A percentile compares a stretch with the other conserved stretches of the same genome.
Evolutionary conservation across 306 rosid species (phyloP).

Genomic region (Calophaca sinica): DNA sequence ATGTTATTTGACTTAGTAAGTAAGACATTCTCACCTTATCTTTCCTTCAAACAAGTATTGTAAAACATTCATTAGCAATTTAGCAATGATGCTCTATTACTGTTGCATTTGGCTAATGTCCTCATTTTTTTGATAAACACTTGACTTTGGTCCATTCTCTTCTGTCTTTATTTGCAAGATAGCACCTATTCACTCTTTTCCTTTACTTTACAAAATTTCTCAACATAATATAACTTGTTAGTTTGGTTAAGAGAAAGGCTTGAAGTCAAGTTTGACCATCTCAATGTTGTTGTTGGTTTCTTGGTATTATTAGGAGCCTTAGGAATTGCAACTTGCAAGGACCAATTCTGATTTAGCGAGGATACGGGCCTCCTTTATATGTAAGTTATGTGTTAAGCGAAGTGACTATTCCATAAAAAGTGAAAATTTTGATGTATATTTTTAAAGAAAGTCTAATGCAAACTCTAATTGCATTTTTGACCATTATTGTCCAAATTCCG

Average conservation of each 20-base stretch:
- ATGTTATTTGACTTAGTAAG: too few relatives aligned
- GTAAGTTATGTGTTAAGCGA: conserved; percentile 58
- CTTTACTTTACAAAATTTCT: conserved; percentile 26
- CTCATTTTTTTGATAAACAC: too few relatives aligned
- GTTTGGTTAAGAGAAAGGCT: conserved; percentile 25
- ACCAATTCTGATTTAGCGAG: conserved; percentile 81
- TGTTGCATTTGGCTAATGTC: too few relatives aligned
- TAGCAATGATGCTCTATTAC: too few relatives aligned
- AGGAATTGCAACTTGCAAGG: conserved; percentile 88
- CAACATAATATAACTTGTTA: background rate
- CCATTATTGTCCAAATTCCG: conserved; percentile 53
- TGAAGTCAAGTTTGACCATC: conserved; percentile 17
- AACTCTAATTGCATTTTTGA: conserved; percentile 30
- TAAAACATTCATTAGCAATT: too few relatives aligned
- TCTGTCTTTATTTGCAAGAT: too few relatives aligned
- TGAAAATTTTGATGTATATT: background rate
- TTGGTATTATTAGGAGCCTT: conserved; percentile 71
- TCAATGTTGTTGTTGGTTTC: conserved; percentile 45
- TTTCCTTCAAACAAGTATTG: too few relatives aligned
- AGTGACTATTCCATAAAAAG: conserved; percentile 19
- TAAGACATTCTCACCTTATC: too few relatives aligned
- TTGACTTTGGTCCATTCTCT: too few relatives aligned
- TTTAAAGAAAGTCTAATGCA: conserved; percentile 11
- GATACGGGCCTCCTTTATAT: conserved; percentile 62
- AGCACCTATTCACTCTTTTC: too few relatives aligned